Base-by-base conservation (phyloP, 2,329 filamentous ascomycete genomes). In the Thielaviopsis euricoi region DNA sequence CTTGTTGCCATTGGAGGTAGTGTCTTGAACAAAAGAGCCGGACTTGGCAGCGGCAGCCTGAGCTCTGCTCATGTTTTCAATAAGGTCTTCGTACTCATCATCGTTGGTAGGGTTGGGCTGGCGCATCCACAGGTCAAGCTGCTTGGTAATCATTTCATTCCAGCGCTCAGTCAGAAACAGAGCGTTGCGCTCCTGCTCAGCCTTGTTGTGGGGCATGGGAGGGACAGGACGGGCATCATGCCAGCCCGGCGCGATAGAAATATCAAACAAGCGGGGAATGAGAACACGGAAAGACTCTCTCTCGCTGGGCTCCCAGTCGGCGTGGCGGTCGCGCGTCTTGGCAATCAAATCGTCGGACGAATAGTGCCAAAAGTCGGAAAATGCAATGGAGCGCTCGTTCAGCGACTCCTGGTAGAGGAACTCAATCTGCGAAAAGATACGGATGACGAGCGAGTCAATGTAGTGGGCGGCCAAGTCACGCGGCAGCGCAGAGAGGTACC, bases 211-310 rank as follows among this genome's bases (percentile, higher is more conserved):
- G 12, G 75, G 75, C 15, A 59, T 62, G 1, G 74, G 70, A 1
- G 76, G 71, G 1, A 64, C 56, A 0, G 71, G 71, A 2, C 78
- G 72, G 10, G 67, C 67, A 3, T 65, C 65, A 6, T 70, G 65
- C 74, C 79, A 82, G 1, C 75, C 78, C 0, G 79, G 79, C 0
- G 75, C 68, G 1, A 82, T 65, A 0, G 77, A 76, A 2, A 78
- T 71, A 63, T 82, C 79, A 55, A 80, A 71, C 2, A 79, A 65
- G 46, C 70, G 68, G 0, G 79, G 77, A 13, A 81, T 67, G 10
- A 82, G 63, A 21, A 82, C 65, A 1, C 73, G 71, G 61, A 82
- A 82, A 53, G 65, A 68, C 59, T 73, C 71, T 6, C 69, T 60
- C 50, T 64, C 67, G 48, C 29, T 26, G 7, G 54, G 52, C 21